Evolutionary conservation across 225 moss, liverwort and hornwort species (phyloP).

Genomic region (Antitrichia curtipendula): DNA sequence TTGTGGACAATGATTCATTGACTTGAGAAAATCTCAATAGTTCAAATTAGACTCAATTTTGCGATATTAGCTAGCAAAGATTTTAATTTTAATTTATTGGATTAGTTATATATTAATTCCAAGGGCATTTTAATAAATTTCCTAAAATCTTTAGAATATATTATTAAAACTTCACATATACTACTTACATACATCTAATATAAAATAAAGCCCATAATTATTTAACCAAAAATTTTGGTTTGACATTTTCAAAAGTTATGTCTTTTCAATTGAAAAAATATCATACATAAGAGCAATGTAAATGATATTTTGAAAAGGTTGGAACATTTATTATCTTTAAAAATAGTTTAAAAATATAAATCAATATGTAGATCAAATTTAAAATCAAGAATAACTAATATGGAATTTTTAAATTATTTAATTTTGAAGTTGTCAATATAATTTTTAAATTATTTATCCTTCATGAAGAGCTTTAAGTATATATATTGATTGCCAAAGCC

Average conservation of each 20-base stretch:
- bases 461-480: not conserved
- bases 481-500: not conserved
- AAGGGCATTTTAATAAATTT: accelerated
- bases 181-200: not conserved
- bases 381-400: not conserved
- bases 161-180: too few relatives aligned
- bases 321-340: not conserved
- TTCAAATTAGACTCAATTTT: not conserved
- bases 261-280: not conserved
- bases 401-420: too few relatives aligned
- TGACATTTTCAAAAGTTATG: not conserved
- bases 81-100: not conserved
- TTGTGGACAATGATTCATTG: too few relatives aligned
- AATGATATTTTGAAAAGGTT: not conserved
- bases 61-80: not conserved
- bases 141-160: not conserved
- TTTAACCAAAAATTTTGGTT: too few relatives aligned
- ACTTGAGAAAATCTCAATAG: not conserved
- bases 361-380: accelerated
- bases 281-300: not conserved
- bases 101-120: too few relatives aligned
- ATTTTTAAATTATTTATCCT: too few relatives aligned
- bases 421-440: too few relatives aligned
- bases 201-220: accelerated
- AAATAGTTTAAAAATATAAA: not conserved